Evolutionary conservation across 805 yeast species (phyloP).

Genomic region (Metschnikowia noctiluminum): DNA sequence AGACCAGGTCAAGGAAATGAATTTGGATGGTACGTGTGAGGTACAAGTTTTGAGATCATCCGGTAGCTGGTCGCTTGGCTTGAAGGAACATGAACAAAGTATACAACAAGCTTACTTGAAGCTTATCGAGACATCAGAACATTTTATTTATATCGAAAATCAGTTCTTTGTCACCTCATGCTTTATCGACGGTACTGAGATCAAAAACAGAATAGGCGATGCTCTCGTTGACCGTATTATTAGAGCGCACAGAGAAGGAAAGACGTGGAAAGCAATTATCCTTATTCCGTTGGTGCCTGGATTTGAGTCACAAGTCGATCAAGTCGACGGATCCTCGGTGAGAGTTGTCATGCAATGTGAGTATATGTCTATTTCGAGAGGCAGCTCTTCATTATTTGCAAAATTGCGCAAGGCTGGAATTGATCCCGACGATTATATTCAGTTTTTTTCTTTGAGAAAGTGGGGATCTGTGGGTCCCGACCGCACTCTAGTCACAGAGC

Average conservation of each 20-base stretch:
- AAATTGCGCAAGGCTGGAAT: conserved; percentile 76
- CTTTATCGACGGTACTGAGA: conserved; percentile 74
- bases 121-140: conserved; percentile 86
- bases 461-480: conserved; percentile 91
- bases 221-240: conserved; percentile 96
- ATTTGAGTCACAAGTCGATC: conserved; percentile 87
- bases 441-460: conserved; percentile 85
- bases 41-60: conserved; percentile 86
- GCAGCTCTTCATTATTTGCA: conserved; percentile 82
- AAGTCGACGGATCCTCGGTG: conserved; percentile 91
- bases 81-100: conserved; percentile 79
- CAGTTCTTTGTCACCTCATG: conserved; percentile 95
- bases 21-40: conserved; percentile 83
- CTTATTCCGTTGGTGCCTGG: conserved; percentile 98
- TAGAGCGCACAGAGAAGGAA: conserved; percentile 74
- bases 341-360: conserved; percentile 96
- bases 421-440: conserved; percentile 86
- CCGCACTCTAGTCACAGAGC: conserved; percentile 77
- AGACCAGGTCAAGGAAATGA: conserved; percentile 61
- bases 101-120: conserved; percentile 91
- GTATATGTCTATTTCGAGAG: conserved; percentile 88
- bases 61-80: conserved; percentile 90
- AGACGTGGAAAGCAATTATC: conserved; percentile 85
- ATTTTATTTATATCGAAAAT: conserved; percentile 90
- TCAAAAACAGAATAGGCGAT: conserved; percentile 89